A percentile compares a stretch with the other conserved stretches of the same genome.
These are phyloP conservation scores for Bipolaris cookei DNA, from an alignment of 2,329 filamentous ascomycete genomes.

Conservation along the genomic window DNA sequence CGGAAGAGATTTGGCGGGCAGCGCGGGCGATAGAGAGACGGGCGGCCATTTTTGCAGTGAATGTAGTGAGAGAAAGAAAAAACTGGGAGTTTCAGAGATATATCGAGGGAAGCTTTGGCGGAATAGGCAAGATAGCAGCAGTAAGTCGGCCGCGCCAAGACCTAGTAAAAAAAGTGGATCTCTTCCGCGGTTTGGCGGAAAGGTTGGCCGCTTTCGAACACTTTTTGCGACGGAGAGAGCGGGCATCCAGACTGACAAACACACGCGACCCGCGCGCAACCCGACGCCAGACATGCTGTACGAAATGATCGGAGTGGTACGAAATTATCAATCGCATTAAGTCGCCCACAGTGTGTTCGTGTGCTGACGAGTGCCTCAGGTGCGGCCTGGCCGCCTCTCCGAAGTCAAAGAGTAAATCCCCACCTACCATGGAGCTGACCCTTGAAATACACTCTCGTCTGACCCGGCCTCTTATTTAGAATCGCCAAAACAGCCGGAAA, in stretches of 20 bases:
- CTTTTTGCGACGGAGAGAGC: constrained; percentile 30
- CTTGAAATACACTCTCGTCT: neutral
- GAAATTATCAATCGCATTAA: constrained; percentile 36
- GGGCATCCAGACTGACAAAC: neutral
- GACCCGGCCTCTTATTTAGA: constrained; percentile 55
- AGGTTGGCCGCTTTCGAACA: constrained; percentile 29
- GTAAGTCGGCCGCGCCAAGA: constrained; percentile 15
- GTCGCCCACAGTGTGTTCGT: neutral
- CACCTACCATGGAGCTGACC: constrained; percentile 7
- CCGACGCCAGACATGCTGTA: constrained; percentile 74
- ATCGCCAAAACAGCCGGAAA: constrained; percentile 86
- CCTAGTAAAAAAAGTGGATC: constrained; percentile 10
- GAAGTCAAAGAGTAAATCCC: constrained; percentile 88
- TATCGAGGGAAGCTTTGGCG: neutral
- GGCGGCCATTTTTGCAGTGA: constrained; percentile 43
- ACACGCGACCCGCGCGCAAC: constrained; percentile 5
- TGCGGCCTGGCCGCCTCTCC: constrained; percentile 84
- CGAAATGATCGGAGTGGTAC: constrained; percentile 93
- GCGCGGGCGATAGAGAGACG: constrained; percentile 42
- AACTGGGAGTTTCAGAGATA: neutral
- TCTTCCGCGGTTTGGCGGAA: constrained; percentile 21
- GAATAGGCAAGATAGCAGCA: constrained; percentile 6
- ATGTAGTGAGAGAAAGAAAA: neutral
- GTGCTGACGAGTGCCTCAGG: constrained; percentile 59
- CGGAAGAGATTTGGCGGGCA: constrained; percentile 44